Evolutionary conservation across 495 filamentous ascomycete species (phyloP).

Genomic region (Amorphotheca resinae): DNA sequence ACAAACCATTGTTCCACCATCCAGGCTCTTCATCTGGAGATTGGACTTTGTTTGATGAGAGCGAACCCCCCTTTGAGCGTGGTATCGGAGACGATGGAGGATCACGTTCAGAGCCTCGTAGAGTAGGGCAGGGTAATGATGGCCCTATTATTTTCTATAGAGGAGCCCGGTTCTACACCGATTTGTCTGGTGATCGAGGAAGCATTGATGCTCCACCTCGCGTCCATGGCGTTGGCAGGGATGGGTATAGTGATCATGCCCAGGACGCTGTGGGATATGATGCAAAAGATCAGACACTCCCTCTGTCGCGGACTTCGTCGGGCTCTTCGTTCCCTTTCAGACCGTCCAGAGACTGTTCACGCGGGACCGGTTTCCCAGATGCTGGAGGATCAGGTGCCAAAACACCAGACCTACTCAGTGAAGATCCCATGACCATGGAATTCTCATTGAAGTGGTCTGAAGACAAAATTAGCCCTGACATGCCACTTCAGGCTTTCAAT

Average conservation of each 20-base stretch:
- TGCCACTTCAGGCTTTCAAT: slow-evolving; percentile 31
- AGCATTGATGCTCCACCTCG: slow-evolving; percentile 27
- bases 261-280: slow-evolving; percentile 18
- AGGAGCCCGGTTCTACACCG: slow-evolving; percentile 60
- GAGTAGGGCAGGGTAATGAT: slow-evolving; percentile 32
- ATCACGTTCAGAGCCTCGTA: slow-evolving; percentile 25
- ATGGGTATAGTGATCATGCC: slow-evolving; percentile 11
- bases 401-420: slow-evolving; percentile 11
- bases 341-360: slow-evolving; percentile 27
- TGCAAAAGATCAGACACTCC: background rate
- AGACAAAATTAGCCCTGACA: background rate
- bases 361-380: slow-evolving; percentile 10
- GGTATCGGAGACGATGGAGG: slow-evolving; percentile 1
- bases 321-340: slow-evolving; percentile 32
- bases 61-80: slow-evolving; percentile 12
- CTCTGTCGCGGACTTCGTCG: slow-evolving; percentile 24
- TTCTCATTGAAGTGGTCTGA: slow-evolving; percentile 27
- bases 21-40: slow-evolving; percentile 32
- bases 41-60: slow-evolving; percentile 29
- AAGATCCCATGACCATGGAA: slow-evolving; percentile 17
- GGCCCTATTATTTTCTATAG: slow-evolving; percentile 77
- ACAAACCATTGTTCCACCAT: slow-evolving; percentile 49
- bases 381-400: slow-evolving; percentile 10
- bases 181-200: slow-evolving; percentile 52
- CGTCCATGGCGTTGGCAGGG: slow-evolving; percentile 26